Evolutionary conservation across 2,329 filamentous ascomycete species (phyloP).

Genomic region (Sporothrix globosa): DNA sequence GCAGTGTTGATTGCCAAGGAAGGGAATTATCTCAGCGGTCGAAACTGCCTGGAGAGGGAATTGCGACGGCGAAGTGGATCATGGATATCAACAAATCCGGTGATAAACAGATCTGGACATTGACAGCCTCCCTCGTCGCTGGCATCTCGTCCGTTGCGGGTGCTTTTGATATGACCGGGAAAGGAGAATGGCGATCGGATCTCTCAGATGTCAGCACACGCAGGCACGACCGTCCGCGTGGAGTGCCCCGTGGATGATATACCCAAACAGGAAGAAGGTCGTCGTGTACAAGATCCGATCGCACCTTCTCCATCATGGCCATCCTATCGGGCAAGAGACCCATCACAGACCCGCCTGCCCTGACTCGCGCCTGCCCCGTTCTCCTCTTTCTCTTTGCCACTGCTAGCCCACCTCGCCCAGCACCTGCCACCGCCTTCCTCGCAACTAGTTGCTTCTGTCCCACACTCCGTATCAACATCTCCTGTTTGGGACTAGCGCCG

Average conservation of each 20-base stretch:
- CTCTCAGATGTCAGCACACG: neutral
- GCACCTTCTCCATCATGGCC: slow-evolving; percentile 4
- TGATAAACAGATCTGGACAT: neutral
- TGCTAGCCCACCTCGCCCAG: too few species aligned
- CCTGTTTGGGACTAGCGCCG: slow-evolving; percentile 20
- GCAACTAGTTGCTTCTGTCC: neutral
- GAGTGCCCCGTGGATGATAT: neutral
- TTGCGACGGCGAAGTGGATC: neutral
- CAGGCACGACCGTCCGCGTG: neutral
- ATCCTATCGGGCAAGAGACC: neutral
- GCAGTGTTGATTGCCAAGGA: neutral
- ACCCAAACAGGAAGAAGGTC: slow-evolving; percentile 25
- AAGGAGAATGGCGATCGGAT: slow-evolving; percentile 21
- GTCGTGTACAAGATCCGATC: neutral
- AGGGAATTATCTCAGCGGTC: neutral
- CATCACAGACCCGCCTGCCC: slow-evolving; percentile 4
- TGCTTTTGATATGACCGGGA: slow-evolving; percentile 20
- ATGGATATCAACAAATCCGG: neutral
- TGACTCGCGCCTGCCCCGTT: neutral
- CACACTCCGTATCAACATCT: slow-evolving; percentile 5
- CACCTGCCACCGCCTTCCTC: neutral
- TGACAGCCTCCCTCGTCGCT: neutral
- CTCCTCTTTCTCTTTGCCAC: neutral
- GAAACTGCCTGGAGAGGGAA: slow-evolving; percentile 15
- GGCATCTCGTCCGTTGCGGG: neutral